Evolutionary conservation across 768 basidiomycete genomes (phyloP).

Genomic region (Gautieria morchelliformis): DNA sequence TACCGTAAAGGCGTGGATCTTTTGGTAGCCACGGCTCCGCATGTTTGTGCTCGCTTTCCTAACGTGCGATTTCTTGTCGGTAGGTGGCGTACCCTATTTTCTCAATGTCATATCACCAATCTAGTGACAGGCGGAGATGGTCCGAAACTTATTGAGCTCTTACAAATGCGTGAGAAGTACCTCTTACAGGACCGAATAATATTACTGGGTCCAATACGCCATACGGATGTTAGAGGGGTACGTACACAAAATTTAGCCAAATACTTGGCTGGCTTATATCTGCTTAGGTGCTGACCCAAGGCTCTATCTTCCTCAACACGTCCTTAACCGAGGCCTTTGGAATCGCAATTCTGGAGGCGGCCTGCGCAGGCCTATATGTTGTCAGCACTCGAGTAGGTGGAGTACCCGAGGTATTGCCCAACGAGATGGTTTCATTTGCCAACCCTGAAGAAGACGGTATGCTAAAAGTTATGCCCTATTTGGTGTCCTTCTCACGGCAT

Average conservation of each 20-base stretch:
- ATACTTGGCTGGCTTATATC: neutral
- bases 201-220: conserved; percentile 72
- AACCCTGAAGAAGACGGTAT: conserved; percentile 88
- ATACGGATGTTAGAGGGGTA: conserved; percentile 76
- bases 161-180: conserved; percentile 92
- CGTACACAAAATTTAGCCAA: conserved; percentile 17
- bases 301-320: conserved; percentile 90
- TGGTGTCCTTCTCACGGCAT: neutral
- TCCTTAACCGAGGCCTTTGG: conserved; percentile 96
- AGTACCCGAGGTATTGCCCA: conserved; percentile 88
- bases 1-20: conserved; percentile 97
- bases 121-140: conserved; percentile 74
- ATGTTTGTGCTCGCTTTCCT: conserved; percentile 77
- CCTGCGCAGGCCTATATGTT: conserved; percentile 88
- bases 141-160: conserved; percentile 86
- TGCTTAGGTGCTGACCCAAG: conserved; percentile 67
- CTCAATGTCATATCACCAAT: neutral
- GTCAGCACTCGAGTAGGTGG: conserved; percentile 93
- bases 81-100: conserved; percentile 20
- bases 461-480: conserved; percentile 14
- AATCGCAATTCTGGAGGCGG: conserved; percentile 95
- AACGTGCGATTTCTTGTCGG: conserved; percentile 86
- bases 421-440: conserved; percentile 93
- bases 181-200: conserved; percentile 87
- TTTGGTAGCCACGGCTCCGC: conserved; percentile 83